Evolutionary conservation across 176 grass and related monocot genomes (phyloP).

Genomic region (Zoysia pacifica): DNA sequence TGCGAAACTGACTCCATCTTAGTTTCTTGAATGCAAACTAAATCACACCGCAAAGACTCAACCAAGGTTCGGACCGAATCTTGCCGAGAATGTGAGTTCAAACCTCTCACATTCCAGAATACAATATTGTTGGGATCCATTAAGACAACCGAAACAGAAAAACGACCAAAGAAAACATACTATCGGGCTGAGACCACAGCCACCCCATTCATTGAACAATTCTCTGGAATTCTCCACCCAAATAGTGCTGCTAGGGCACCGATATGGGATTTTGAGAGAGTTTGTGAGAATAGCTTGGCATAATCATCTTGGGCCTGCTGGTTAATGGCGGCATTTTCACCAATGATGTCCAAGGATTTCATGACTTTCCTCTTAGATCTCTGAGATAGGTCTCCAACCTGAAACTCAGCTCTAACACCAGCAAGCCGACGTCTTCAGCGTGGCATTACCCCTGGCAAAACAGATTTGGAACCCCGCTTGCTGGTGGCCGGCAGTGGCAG

Average conservation of each 20-base stretch:
- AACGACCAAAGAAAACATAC: background rate
- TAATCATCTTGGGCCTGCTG: background rate
- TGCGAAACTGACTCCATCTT: background rate
- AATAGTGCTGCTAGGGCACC: background rate
- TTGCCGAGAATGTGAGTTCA: background rate
- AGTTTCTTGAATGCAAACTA: background rate
- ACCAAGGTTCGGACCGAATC: background rate
- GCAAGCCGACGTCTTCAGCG: no score
- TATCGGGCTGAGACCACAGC: background rate
- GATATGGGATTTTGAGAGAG: background rate
- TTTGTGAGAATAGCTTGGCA: background rate
- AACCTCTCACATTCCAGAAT: background rate
- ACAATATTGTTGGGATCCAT: background rate
- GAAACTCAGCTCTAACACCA: no score
- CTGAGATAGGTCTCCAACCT: no score
- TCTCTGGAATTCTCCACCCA: background rate
- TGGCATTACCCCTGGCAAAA: no score
- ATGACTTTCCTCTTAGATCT: background rate
- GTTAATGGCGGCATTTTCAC: background rate
- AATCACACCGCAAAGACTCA: background rate
- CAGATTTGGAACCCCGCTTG: no score
- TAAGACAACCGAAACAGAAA: background rate
- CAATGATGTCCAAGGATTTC: background rate
- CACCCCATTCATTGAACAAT: background rate
- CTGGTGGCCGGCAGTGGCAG: no score